phyloP scores from a whole-genome alignment of 805 yeast species.

The Komagataella ulmi region DNA sequence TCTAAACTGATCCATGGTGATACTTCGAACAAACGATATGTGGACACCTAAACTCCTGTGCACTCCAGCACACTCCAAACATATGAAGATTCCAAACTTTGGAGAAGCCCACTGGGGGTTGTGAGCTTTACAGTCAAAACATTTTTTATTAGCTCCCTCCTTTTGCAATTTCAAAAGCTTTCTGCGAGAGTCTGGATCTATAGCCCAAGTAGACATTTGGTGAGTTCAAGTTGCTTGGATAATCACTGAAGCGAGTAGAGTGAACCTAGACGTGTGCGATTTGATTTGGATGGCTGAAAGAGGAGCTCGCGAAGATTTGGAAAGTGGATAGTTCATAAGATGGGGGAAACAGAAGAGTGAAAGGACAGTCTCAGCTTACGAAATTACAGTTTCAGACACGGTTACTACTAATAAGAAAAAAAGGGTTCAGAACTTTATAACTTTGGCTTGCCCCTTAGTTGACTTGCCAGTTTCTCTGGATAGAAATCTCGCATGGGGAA shows the following conservation, averaged over 20 bases:
- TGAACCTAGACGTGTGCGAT: neutral
- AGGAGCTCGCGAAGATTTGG: neutral
- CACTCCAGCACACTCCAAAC: conserved; percentile 95
- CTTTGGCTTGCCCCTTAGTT: conserved; percentile 12
- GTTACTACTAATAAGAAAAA: neutral
- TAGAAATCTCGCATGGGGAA: conserved; percentile 19
- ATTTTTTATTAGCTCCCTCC: conserved; percentile 69
- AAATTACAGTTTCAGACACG: neutral
- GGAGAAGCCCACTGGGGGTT: conserved; percentile 99
- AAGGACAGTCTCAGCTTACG: neutral
- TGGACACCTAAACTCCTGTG: conserved; percentile 96
- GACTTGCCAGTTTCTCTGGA: conserved; percentile 25
- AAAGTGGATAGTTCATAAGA: neutral
- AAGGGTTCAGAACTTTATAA: conserved; percentile 4
- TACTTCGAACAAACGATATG: conserved; percentile 88
- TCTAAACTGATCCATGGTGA: conserved; percentile 98
- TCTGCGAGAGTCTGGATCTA: conserved; percentile 87
- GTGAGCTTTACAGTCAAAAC: conserved; percentile 90
- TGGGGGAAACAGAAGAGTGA: neutral
- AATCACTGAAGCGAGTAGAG: neutral
- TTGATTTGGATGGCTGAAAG: neutral
- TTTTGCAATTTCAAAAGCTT: conserved; percentile 67
- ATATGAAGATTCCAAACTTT: conserved; percentile 92
- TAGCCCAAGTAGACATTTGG: conserved; percentile 63
- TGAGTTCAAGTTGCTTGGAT: neutral